A percentile compares a stretch with the other conserved stretches of the same genome.
phyloP scores from a whole-genome alignment of 176 grass and related monocot genomes.

The Urochloa ruziziensis region DNA sequence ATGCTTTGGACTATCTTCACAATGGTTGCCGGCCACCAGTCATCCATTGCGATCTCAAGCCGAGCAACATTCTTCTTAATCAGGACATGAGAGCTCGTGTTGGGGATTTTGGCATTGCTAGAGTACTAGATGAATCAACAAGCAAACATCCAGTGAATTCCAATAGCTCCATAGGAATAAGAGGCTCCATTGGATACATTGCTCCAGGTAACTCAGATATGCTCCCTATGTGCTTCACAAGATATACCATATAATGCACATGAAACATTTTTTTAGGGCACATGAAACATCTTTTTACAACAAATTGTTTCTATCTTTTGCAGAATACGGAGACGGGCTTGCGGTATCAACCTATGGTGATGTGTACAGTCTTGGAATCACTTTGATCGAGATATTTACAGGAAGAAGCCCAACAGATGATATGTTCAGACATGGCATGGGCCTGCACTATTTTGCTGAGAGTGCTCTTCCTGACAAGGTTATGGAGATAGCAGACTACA shows the following conservation, averaged over 20 bases:
- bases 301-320: not conserved
- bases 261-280: not conserved
- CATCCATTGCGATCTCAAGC: slow-evolving; percentile 61
- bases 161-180: slow-evolving; percentile 27
- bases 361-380: slow-evolving; percentile 9
- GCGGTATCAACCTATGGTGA: not conserved
- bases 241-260: not conserved
- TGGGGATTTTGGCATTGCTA: slow-evolving; percentile 51
- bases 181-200: slow-evolving; percentile 50
- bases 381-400: slow-evolving; percentile 9
- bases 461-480: not conserved
- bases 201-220: slow-evolving; percentile 38
- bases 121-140: slow-evolving; percentile 18
- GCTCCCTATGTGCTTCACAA: not conserved
- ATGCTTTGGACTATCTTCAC: not conserved
- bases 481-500: not conserved
- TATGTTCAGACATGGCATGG: slow-evolving; percentile 5
- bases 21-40: slow-evolving; percentile 22
- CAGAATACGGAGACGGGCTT: slow-evolving; percentile 6
- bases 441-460: not conserved
- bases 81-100: slow-evolving; percentile 42
- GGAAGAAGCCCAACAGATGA: not conserved
- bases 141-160: not conserved
- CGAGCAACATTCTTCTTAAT: slow-evolving; percentile 60
- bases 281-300: not conserved